A percentile compares a stretch with the other conserved stretches of the same genome.
Conservation (phyloP, 116 monocot genomes). For the Dioscorea cayenensis region DNA sequence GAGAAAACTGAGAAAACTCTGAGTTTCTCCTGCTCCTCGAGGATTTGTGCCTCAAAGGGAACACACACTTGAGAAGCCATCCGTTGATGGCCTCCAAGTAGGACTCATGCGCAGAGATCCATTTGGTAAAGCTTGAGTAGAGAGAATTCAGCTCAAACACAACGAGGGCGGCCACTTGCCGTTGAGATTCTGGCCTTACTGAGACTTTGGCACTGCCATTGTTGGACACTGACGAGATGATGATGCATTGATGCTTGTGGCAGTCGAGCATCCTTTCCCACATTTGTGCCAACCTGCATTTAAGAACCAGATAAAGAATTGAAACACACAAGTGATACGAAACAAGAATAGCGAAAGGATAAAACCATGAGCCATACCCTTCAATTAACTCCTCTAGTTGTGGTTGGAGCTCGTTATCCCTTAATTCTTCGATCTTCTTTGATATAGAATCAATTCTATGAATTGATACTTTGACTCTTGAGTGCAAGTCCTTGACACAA, state of each 20-base stretch:
- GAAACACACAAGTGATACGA: too few species aligned
- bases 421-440: conserved; percentile 75
- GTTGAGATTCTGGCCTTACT: neutral
- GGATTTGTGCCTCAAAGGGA: neutral
- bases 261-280: neutral
- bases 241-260: neutral
- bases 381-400: conserved; percentile 86
- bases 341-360: neutral
- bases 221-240: neutral
- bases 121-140: conserved; percentile 67
- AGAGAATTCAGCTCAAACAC: conserved; percentile 50
- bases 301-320: neutral
- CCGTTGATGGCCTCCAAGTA: conserved; percentile 64
- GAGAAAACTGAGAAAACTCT: conserved; percentile 1
- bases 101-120: conserved; percentile 61
- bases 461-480: conserved; percentile 78
- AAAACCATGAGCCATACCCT: conserved; percentile 45
- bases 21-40: neutral
- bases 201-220: neutral
- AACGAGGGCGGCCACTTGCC: conserved; percentile 31
- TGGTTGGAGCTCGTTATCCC: conserved; percentile 90
- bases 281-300: neutral
- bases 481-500: conserved; percentile 82
- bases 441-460: conserved; percentile 89
- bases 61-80: conserved; percentile 30